Evolutionary conservation across 441 rosid genomes (phyloP).

Genomic region (Mallotus repandus): DNA sequence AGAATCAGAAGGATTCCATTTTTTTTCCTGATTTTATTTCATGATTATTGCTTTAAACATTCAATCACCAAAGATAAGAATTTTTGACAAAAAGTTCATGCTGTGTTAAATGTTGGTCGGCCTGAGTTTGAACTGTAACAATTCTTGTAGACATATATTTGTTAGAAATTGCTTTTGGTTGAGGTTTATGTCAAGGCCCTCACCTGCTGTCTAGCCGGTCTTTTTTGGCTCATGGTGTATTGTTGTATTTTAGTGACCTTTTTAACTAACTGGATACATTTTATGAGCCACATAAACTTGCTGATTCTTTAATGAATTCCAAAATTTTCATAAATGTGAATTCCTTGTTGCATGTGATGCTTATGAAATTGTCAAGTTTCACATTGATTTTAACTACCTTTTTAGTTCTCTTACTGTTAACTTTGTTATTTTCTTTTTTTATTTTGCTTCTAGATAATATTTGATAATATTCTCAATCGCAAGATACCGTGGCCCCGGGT

Average conservation of each 20-base stretch:
- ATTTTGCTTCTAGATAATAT: constrained; percentile 74
- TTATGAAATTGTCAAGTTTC: background rate
- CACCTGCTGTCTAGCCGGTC: background rate
- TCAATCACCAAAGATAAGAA: background rate
- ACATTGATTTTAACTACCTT: background rate
- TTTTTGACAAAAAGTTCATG: background rate
- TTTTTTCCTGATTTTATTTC: constrained; percentile 2
- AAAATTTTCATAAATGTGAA: background rate
- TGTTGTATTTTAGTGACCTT: background rate
- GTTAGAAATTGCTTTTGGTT: background rate
- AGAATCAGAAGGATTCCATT: background rate
- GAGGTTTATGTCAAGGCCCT: background rate
- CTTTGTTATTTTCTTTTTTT: constrained; percentile 23
- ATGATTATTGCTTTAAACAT: background rate
- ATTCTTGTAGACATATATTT: background rate
- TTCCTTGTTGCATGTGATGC: background rate
- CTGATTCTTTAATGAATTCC: background rate
- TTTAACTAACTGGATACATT: background rate
- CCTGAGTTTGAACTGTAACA: background rate
- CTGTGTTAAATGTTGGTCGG: background rate
- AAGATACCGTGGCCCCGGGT: constrained; percentile 95
- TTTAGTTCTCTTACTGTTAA: constrained; percentile 10
- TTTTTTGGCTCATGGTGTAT: background rate
- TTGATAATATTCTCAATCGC: constrained; percentile 96
- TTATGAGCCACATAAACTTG: background rate